Base-by-base conservation (phyloP, 1,284 basidiomycete genomes). In the Schizopora paradoxa region DNA sequence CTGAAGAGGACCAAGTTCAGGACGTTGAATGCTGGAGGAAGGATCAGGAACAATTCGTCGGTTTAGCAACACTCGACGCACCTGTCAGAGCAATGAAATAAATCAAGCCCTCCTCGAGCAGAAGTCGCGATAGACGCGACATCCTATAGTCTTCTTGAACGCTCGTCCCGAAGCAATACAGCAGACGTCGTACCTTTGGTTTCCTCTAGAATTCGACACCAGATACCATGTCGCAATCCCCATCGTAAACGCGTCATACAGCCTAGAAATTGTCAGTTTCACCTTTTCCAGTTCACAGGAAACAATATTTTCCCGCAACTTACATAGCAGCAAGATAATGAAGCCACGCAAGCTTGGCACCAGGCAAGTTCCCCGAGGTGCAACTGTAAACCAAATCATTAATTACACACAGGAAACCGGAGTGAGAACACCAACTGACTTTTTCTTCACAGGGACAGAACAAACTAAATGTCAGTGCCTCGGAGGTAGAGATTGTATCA, bases 291-390 rank as follows among this genome's bases (percentile, higher is more conserved):
- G 33, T 14, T 19, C 14, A 35, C 10, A 10, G 14, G 2, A 35
- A 6, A 4, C 11, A 18, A 25, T 22, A 5, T 40, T 18, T 2
- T n/a, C 14, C 10, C 28, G 14, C 14, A 40, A 40, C 37, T 4
- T 26, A 40, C 37, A 40, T 40, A 8, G 37, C 37, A 22, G 37
- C 37, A 23, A 40, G 37, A 23, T 40, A 40, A 23, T 40, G 37
- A 16, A 40, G 14, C 37, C 37, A 40, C 16, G 37, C 37, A 3
- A 40, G 19, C 14, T 40, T 40, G 23, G 37, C 37, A 8, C 37
- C 37, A 23, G 37, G 37, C 6, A 40, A 23, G 16, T 40, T 40
- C 10, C 37, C 37, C 8, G 37, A 40, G 6, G 37, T 40, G 13
- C 37, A 40, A 23, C 37, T 40, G 16, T 8, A 14, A 31, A n/a